A percentile compares a stretch with the other conserved stretches of the same genome.
phyloP scores from a whole-genome alignment of 2,329 filamentous ascomycete genomes.

The Dryadomyces quercivorus region DNA sequence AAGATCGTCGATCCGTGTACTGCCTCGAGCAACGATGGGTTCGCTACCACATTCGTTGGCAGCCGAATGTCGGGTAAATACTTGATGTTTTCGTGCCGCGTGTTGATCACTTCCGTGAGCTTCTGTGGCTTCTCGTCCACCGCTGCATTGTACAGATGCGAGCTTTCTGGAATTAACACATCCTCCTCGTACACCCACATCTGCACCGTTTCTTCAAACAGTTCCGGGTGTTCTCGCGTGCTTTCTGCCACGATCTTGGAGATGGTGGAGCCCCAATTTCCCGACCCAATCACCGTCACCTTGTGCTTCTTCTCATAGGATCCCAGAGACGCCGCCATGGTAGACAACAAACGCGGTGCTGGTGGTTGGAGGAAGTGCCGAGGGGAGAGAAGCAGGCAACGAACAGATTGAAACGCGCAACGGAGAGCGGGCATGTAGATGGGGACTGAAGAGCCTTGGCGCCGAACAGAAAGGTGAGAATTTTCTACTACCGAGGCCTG shows the following conservation, averaged over 20 bases:
- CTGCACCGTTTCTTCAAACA: conserved; percentile 83
- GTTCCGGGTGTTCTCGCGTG: conserved; percentile 58
- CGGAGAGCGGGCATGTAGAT: background rate
- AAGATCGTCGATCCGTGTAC: conserved; percentile 79
- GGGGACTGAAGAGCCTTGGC: background rate
- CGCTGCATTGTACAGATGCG: conserved; percentile 57
- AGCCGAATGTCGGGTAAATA: conserved; percentile 85
- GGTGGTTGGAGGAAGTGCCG: background rate
- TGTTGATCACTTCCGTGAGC: conserved; percentile 85
- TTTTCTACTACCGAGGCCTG: background rate
- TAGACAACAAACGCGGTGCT: background rate
- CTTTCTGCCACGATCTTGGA: conserved; percentile 96
- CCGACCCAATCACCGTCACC: conserved; percentile 87
- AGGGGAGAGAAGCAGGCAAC: background rate
- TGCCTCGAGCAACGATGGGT: conserved; percentile 66
- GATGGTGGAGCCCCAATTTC: conserved; percentile 98
- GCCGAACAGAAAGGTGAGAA: background rate
- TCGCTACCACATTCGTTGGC: conserved; percentile 72
- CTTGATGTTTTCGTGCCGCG: conserved; percentile 89
- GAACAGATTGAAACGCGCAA: background rate
- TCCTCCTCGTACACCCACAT: conserved; percentile 99
- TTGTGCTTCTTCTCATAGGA: conserved; percentile 66
- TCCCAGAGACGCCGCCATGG: conserved; percentile 21
- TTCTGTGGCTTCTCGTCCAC: conserved; percentile 62
- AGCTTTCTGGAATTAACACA: conserved; percentile 58